Percentiles rank a stretch among this genome's conserved stretches.
Conservation (phyloP, 2,329 filamentous ascomycete genomes). For the Arthrobotrys sinensis region DNA sequence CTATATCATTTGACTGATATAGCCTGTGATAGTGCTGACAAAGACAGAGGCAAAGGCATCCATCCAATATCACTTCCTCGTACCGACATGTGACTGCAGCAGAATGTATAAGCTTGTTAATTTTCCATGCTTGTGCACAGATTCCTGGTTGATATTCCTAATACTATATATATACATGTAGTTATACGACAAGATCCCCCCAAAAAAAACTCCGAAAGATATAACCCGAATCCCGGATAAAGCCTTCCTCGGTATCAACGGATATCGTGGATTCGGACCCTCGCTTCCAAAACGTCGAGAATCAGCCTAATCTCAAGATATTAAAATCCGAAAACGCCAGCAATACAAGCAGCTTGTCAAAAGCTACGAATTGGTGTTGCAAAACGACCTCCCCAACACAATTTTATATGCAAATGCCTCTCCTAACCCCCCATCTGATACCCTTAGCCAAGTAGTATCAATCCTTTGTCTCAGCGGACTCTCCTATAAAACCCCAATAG, state of each 20-base stretch:
- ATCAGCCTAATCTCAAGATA: conserved; percentile 46
- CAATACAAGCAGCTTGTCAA: conserved; percentile 14
- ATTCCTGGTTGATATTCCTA: background rate
- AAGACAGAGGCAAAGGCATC: background rate
- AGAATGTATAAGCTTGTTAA: background rate
- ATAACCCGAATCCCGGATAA: conserved; percentile 28
- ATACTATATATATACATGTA: background rate
- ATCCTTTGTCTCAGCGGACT: background rate
- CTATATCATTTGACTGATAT: conserved; percentile 34
- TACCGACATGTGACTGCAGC: conserved; percentile 4
- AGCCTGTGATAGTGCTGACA: conserved; percentile 22
- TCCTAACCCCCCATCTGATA: no score
- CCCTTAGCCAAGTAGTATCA: no score
- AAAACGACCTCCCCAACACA: conserved; percentile 25
- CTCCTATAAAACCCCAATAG: background rate
- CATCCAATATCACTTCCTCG: background rate
- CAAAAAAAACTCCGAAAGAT: conserved; percentile 30
- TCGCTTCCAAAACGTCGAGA: conserved; percentile 50
- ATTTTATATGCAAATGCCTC: conserved; percentile 1
- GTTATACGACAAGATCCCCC: background rate
- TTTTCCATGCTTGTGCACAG: background rate
- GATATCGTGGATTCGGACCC: conserved; percentile 41
- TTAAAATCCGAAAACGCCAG: conserved; percentile 13
- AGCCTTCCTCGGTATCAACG: conserved; percentile 1
- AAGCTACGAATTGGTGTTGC: conserved; percentile 6